Evolutionary conservation across 1,139 yeast genomes (phyloP).

Genomic region (Meyerozyma smithsonii): DNA sequence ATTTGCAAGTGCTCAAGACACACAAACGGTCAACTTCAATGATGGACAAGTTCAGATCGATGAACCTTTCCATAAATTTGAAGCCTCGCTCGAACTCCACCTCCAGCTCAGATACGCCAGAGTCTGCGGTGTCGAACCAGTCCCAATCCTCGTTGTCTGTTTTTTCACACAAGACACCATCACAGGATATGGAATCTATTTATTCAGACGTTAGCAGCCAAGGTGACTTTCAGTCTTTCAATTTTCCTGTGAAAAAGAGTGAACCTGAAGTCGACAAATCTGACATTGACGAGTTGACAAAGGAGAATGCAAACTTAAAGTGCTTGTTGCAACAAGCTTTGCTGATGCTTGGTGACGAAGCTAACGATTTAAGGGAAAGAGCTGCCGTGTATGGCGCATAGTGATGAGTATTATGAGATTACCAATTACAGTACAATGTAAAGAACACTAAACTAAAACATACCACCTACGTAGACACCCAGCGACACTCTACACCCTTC

Average conservation of each 20-base stretch:
- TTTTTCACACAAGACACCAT: conserved; percentile 7
- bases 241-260: background rate
- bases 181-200: conserved; percentile 1
- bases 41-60: conserved; percentile 10
- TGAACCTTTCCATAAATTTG: conserved; percentile 6
- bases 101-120: background rate
- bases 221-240: background rate
- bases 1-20: conserved; percentile 4
- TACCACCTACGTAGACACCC: too few relatives aligned
- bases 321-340: conserved; percentile 2
- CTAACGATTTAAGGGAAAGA: background rate
- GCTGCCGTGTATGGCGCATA: background rate
- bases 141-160: conserved; percentile 8
- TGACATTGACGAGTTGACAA: background rate
- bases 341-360: conserved; percentile 3
- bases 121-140: conserved; percentile 6
- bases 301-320: background rate
- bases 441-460: background rate
- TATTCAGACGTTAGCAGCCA: conserved; percentile 1
- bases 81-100: conserved; percentile 5
- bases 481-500: too few relatives aligned
- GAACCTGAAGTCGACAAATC: background rate
- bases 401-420: background rate
- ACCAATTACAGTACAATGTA: background rate
- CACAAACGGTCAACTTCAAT: conserved; percentile 9